A percentile compares a stretch with the other conserved stretches of the same genome.
phyloP scores from a whole-genome alignment of 805 yeast genomes.

The Lipomyces spencermartinsiae region DNA sequence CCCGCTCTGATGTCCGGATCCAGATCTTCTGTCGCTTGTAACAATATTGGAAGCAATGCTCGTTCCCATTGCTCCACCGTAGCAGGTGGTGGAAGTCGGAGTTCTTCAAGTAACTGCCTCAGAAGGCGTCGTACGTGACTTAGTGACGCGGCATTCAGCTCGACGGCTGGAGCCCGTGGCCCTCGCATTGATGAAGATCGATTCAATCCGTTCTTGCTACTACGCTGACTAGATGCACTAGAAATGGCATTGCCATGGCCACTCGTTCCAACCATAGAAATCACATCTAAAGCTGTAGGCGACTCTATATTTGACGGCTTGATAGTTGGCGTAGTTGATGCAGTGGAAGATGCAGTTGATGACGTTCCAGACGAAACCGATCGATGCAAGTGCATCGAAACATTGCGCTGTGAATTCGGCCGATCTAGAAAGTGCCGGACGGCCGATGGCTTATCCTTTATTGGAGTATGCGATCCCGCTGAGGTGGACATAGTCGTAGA shows the following conservation, averaged over 20 bases:
- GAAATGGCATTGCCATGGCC: neutral
- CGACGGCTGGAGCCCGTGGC: conserved; percentile 46
- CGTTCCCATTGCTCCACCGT: conserved; percentile 64
- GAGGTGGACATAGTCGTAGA: conserved; percentile 25
- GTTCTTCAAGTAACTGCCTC: conserved; percentile 66
- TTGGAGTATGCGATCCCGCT: conserved; percentile 25
- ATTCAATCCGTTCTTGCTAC: conserved; percentile 19
- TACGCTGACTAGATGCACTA: neutral
- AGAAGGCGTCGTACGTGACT: conserved; percentile 60
- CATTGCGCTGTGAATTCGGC: conserved; percentile 15
- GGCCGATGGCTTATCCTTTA: conserved; percentile 34
- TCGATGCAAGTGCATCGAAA: conserved; percentile 21
- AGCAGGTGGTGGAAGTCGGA: conserved; percentile 51
- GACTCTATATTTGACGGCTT: neutral
- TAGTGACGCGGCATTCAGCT: conserved; percentile 42
- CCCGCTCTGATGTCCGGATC: conserved; percentile 66
- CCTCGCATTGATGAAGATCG: conserved; percentile 37
- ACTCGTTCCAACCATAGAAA: neutral
- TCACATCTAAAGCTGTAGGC: neutral
- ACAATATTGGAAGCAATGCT: conserved; percentile 58
- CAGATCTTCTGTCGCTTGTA: conserved; percentile 61
- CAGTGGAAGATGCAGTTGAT: neutral
- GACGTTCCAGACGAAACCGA: conserved; percentile 8
- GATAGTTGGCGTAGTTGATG: neutral
- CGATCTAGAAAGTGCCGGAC: conserved; percentile 34